These are phyloP conservation scores for Acer saccharum DNA, from an alignment of 345 rosid genomes.

Conservation along the genomic window DNA sequence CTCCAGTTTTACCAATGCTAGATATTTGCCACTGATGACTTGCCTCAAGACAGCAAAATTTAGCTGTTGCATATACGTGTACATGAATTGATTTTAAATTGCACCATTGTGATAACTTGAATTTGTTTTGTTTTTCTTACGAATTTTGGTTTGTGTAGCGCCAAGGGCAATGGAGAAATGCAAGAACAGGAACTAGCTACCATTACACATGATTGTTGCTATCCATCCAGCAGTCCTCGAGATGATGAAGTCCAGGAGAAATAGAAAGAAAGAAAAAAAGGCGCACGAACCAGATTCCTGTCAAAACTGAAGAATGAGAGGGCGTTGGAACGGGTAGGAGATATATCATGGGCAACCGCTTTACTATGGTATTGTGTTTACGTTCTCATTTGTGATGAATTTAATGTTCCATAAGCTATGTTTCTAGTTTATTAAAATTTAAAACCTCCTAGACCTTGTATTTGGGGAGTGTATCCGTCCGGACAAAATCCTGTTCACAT, in stretches of 20 bases:
- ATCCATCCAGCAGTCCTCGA: conserved; percentile 30
- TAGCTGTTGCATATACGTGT: neutral
- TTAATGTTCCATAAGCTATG: conserved; percentile 23
- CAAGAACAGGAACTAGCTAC: conserved; percentile 47
- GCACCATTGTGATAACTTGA: neutral
- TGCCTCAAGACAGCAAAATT: neutral
- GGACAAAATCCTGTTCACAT: conserved; percentile 28
- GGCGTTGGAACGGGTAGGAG: conserved; percentile 29
- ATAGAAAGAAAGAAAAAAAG: neutral
- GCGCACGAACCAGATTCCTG: conserved; percentile 7
- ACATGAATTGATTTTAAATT: too few relatives aligned
- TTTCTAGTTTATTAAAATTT: conserved; percentile 22
- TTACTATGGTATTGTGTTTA: conserved; percentile 17
- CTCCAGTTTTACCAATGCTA: neutral
- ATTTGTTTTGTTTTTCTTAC: neutral
- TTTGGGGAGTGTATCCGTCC: conserved; percentile 27
- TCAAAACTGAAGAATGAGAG: neutral
- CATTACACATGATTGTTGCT: conserved; percentile 15
- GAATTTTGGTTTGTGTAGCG: conserved; percentile 38
- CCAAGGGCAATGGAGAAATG: conserved; percentile 71
- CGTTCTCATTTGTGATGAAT: conserved; percentile 12
- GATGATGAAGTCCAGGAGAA: conserved; percentile 5
- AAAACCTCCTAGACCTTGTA: conserved; percentile 26
- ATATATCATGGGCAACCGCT: conserved; percentile 29
- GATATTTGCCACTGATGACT: neutral